Evolutionary conservation across 2,329 filamentous ascomycete species (phyloP).

Genomic region (Trichoderma brevicompactum): DNA sequence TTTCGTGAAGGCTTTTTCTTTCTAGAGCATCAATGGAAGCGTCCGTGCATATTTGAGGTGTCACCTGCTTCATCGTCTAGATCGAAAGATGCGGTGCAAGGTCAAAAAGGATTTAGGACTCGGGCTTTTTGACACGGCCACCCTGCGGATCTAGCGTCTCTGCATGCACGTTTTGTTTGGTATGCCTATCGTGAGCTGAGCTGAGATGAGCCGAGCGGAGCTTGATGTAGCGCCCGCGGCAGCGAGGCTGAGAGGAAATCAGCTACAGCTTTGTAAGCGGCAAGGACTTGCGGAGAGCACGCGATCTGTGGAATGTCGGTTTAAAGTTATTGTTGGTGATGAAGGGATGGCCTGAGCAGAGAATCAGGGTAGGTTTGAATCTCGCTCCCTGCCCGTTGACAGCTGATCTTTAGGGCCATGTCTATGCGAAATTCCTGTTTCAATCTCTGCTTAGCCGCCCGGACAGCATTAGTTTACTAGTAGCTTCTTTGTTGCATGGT

Average conservation of each 20-base stretch:
- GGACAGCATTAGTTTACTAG: neutral
- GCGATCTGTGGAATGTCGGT: neutral
- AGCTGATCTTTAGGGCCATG: neutral
- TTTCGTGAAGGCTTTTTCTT: neutral
- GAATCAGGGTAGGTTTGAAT: neutral
- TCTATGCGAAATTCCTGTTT: neutral
- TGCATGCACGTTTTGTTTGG: neutral
- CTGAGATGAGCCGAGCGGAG: constrained; percentile 10
- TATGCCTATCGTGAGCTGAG: constrained; percentile 8
- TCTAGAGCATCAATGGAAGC: neutral
- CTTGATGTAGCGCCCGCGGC: constrained; percentile 1
- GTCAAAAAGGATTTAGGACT: neutral
- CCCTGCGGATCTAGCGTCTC: neutral
- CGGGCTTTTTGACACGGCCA: neutral
- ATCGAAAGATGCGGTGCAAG: neutral
- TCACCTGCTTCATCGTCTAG: neutral
- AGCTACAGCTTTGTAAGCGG: neutral
- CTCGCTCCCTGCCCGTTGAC: neutral
- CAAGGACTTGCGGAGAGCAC: neutral
- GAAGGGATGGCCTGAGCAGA: neutral
- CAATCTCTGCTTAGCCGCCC: constrained; percentile 2
- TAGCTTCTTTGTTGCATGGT: neutral
- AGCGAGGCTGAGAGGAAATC: neutral
- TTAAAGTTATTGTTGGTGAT: constrained; percentile 8
- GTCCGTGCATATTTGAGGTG: neutral